These are phyloP conservation scores for Colletotrichum agaves DNA, from an alignment of 2,329 filamentous ascomycete species.

Conservation along the genomic window DNA sequence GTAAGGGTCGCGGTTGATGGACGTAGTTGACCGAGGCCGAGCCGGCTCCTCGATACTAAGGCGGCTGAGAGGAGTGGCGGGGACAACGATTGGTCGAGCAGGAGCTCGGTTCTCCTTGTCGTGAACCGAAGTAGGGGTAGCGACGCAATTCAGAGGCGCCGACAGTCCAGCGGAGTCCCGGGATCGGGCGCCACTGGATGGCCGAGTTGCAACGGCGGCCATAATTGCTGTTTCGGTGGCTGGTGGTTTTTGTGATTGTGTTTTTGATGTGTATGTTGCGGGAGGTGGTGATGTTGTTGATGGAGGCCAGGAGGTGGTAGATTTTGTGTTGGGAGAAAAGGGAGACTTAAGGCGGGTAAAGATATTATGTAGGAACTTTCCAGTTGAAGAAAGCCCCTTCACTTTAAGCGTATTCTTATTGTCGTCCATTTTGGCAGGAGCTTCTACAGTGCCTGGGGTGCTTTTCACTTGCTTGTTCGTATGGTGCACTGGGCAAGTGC, in stretches of 20 bases:
- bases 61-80: constrained; percentile 36
- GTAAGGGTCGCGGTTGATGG: background rate
- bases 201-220: constrained; percentile 28
- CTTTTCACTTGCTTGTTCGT: background rate
- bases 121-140: background rate
- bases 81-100: background rate
- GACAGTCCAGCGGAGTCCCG: background rate
- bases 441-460: background rate
- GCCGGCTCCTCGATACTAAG: constrained; percentile 38
- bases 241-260: constrained; percentile 1
- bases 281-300: background rate
- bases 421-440: constrained; percentile 9
- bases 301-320: background rate
- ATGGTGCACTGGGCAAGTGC: background rate
- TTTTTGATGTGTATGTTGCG: background rate
- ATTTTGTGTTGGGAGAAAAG: constrained; percentile 19
- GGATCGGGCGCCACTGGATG: background rate
- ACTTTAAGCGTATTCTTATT: background rate
- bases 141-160: background rate
- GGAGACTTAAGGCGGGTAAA: constrained; percentile 35
- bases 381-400: constrained; percentile 31
- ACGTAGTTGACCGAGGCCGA: constrained; percentile 14
- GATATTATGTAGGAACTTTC: constrained; percentile 34
- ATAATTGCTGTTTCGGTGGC: constrained; percentile 37
- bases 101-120: constrained; percentile 48